Evolutionary conservation across 2,329 filamentous ascomycete genomes (phyloP), one percentile per base, ranked within the genome.

Genomic region (Colletotrichum tamarilloi): DNA sequence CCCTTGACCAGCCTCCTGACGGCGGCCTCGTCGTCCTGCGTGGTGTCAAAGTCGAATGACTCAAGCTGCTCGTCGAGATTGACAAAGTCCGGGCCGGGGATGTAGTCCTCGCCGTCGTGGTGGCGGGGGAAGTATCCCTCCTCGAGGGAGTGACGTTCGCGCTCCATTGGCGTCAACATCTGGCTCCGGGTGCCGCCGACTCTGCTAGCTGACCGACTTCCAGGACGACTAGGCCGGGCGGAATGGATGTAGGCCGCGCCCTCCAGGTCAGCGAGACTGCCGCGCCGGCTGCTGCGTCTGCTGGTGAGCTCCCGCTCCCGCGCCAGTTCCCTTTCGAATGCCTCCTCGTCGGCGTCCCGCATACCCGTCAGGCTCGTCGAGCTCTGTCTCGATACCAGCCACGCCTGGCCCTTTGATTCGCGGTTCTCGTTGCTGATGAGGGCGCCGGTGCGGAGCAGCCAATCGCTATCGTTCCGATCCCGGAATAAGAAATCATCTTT

Each of bases 371-470:
- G 84, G 77, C 88, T 92, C 9, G 90, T 93, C 1, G 91, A 92
- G 79, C 90, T 92, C 67, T 88, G 89, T 59, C 90, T 86, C 28
- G 90, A 90, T n/a, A 89, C 84, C 24, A 94, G 87, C 92, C 92
- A 94, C 16, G 88, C 84, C 80, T 93, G 91, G 16, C 92, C 92
- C 81, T 93, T 93, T 77, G 85, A 91, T 78, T 93, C 92, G 69
- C 91, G 85, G 22, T 91, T 85, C 78, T 91, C 90, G 64, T 87
- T 87, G 69, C 88, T 88, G 76, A 93, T 88, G 59, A 92, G 79
- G 7, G 90, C 90, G 59, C 91, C 91, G 0, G 91, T 88, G 35
- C 91, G 87, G 28, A 92, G 84, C 58, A 93, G 82, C 91, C 92
- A 93, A 81, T 92, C 91, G 69, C 88, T 89, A 76, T 91, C 87